These are phyloP conservation scores for Clavulina sp. DNA, from an alignment of 768 basidiomycete genomes.

Conservation along the genomic window DNA sequence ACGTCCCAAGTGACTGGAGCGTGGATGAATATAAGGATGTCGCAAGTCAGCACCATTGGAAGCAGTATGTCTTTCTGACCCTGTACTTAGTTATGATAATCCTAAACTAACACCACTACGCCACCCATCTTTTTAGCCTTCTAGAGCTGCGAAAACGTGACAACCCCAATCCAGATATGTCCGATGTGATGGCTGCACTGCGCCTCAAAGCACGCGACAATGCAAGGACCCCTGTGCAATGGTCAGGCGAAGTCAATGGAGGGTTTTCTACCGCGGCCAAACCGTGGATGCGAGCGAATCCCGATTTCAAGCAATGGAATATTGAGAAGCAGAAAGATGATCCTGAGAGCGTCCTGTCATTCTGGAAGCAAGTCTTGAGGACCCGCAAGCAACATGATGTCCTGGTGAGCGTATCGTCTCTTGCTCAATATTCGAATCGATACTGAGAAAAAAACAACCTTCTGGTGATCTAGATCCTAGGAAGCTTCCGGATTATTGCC, in stretches of 20 bases:
- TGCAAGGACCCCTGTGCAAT: conserved; percentile 48
- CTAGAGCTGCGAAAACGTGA: neutral
- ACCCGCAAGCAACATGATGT: conserved; percentile 37
- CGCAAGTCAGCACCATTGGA: conserved; percentile 41
- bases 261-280: conserved; percentile 42
- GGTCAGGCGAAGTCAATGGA: conserved; percentile 20
- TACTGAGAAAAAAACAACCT: neutral
- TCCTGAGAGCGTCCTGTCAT: conserved; percentile 34
- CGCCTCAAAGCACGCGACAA: conserved; percentile 54
- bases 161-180: conserved; percentile 25
- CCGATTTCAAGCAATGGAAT: conserved; percentile 45
- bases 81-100: neutral
- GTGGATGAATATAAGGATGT: conserved; percentile 61
- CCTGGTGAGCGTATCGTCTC: conserved; percentile 25
- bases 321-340: conserved; percentile 31
- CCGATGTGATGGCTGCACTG: conserved; percentile 38
- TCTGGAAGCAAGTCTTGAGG: conserved; percentile 40
- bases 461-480: conserved; percentile 31
- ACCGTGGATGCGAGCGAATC: conserved; percentile 64
- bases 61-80: conserved; percentile 26
- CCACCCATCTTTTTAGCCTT: neutral
- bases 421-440: neutral
- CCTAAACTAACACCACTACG: neutral
- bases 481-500: conserved; percentile 37
- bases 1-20: conserved; percentile 44